Evolutionary conservation across 805 yeast species (phyloP), one percentile per base, ranked within the genome.

Genomic region (Sugiyamaella lignohabitans): DNA sequence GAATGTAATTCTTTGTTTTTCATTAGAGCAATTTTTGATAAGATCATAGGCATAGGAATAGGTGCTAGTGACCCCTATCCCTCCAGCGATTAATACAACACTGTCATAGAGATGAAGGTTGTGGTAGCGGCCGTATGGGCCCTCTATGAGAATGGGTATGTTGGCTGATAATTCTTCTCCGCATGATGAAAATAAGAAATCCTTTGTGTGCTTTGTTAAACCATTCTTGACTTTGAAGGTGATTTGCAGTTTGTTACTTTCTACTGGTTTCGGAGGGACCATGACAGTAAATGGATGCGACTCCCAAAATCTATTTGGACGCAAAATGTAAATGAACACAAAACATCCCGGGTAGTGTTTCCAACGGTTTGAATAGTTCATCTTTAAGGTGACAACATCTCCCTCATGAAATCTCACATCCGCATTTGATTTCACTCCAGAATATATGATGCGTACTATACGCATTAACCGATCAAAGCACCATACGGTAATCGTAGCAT

Each of bases 251-350:
- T 48, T 45, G 40, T 49, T 52, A 17, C 42, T 39, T 22, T 44
- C 45, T 2, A 42, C 49, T 2, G 49, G 50, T n/a, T 36, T 40
- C 11, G 57, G 53, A 5, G 54, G 35, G 16, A 46, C 45, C 22
- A 50, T 45, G 22, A 64, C 38, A 1, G 89, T 80, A 64, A 85
- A 83, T 3, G 91, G 91, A 61, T 84, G 88, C 4, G 82, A 76
- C 60, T 84, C 87, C 80, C 82, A 81, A 60, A 82, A 79, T 24
- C 72, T 63, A 1, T 64, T 56, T 14, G 74, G 70, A 36, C 74
- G 67, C 47, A 80, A 51, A 59, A 82, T 79, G 62, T 80, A 74
- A 36, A 84, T 62, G 57, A 69, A 83, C 1, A 72, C 78, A 59
- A 65, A 79, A 17, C 74, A 68, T 22, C 86, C 84, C 1, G 87